A percentile compares a stretch with the other conserved stretches of the same genome.
phyloP scores from a whole-genome alignment of 176 grass and related monocot species.

The Raddia guianensis region DNA sequence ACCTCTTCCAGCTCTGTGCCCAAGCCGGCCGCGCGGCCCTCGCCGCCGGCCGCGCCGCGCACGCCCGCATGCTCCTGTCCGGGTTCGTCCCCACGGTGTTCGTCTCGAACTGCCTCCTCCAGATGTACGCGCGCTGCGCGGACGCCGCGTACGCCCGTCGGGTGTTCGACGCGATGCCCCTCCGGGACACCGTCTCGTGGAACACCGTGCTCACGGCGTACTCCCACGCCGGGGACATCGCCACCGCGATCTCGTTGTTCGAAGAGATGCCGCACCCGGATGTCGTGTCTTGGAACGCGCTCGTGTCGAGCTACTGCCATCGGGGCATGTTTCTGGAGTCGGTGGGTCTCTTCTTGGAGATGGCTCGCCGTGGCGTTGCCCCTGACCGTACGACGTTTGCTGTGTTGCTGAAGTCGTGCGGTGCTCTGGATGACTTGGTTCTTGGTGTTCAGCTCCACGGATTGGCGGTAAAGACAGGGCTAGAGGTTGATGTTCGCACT shows the following conservation, averaged over 20 bases:
- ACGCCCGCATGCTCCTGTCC: conserved; percentile 65
- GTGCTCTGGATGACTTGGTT: conserved; percentile 46
- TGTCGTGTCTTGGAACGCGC: conserved; percentile 73
- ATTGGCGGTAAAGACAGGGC: conserved; percentile 53
- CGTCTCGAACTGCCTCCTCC: conserved; percentile 76
- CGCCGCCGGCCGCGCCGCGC: conserved; percentile 47
- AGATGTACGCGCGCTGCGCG: conserved; percentile 63
- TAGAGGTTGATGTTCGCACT: conserved; percentile 54
- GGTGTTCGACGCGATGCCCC: conserved; percentile 61
- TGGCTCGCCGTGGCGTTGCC: conserved; percentile 38
- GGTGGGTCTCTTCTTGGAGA: conserved; percentile 56
- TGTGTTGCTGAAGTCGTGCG: conserved; percentile 64
- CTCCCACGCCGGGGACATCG: conserved; percentile 34
- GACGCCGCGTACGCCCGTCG: conserved; percentile 41
- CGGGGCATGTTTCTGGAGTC: conserved; percentile 40
- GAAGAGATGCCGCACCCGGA: conserved; percentile 58
- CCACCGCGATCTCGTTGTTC: conserved; percentile 40
- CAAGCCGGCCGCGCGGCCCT: conserved; percentile 37
- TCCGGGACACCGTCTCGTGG: conserved; percentile 67
- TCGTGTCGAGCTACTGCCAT: conserved; percentile 57
- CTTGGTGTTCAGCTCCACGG: conserved; percentile 66
- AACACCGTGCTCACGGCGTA: conserved; percentile 70
- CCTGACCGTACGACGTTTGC: conserved; percentile 61
- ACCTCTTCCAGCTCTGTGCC: conserved; percentile 65
- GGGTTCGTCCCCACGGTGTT: conserved; percentile 65